Percentiles rank a stretch among this genome's conserved stretches.
Evolutionary conservation across 768 basidiomycete species (phyloP).

Genomic region (Kwoniella shandongensis): DNA sequence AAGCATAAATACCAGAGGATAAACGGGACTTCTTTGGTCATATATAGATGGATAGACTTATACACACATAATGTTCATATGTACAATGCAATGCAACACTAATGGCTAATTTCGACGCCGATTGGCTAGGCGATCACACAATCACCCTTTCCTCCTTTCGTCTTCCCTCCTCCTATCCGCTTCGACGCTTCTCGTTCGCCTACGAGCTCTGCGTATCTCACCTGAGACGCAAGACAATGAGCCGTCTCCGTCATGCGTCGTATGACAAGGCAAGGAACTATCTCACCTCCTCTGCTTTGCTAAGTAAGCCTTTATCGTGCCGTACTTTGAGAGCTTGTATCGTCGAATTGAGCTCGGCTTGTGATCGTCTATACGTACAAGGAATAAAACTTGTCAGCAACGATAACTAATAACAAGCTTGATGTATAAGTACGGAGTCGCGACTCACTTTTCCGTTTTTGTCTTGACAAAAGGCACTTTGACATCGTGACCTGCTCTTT

Average conservation of each 20-base stretch:
- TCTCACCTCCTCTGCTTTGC: constrained; percentile 51
- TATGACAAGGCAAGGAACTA: constrained; percentile 10
- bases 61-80: too few relatives aligned
- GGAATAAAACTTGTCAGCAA: constrained; percentile 1
- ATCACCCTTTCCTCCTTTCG: constrained; percentile 35
- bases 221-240: constrained; percentile 13
- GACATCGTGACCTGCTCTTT: constrained; percentile 48
- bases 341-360: constrained; percentile 45
- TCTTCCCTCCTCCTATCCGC: constrained; percentile 16
- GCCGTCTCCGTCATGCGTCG: too few relatives aligned
- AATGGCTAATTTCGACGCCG: not conserved
- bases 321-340: constrained; percentile 46
- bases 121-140: constrained; percentile 28
- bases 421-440: not conserved
- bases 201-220: constrained; percentile 45
- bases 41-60: not conserved
- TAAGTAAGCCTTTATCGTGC: constrained; percentile 49
- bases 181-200: constrained; percentile 26
- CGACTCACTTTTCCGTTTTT: constrained; percentile 49
- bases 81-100: not conserved
- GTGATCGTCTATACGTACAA: constrained; percentile 34
- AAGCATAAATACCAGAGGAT: not conserved
- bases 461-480: constrained; percentile 49
- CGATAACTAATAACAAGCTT: not conserved
- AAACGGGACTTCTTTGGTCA: not conserved